These are phyloP conservation scores for Fusarium phyllophilum DNA, from an alignment of 2,329 filamentous ascomycete species.

Conservation along the genomic window DNA sequence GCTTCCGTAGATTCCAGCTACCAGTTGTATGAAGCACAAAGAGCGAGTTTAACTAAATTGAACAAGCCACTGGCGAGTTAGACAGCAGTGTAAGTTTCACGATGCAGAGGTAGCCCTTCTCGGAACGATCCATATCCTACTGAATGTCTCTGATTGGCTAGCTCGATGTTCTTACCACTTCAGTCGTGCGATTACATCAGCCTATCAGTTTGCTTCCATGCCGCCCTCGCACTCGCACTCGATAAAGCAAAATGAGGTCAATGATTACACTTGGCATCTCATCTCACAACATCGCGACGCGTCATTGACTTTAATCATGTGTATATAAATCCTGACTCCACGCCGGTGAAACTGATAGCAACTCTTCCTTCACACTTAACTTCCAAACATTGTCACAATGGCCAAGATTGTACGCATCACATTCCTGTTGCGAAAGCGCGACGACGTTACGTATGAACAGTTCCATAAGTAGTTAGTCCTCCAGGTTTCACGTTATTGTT, in stretches of 20 bases:
- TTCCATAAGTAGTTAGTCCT: neutral
- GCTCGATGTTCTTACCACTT: neutral
- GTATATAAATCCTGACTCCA: neutral
- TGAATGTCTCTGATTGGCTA: neutral
- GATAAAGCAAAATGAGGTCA: neutral
- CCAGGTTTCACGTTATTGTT: neutral
- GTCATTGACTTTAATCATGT: neutral
- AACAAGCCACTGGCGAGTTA: neutral
- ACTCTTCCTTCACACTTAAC: neutral
- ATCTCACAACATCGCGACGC: neutral
- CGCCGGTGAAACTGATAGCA: accelerated
- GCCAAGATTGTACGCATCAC: neutral
- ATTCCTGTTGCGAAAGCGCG: neutral
- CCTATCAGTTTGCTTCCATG: neutral
- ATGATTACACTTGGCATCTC: neutral
- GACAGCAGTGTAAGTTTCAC: neutral
- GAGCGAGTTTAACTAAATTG: accelerated
- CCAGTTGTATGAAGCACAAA: neutral
- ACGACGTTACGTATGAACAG: neutral
- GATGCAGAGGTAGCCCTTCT: neutral
- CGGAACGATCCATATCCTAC: accelerated
- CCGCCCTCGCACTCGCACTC: neutral
- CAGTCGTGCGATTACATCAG: neutral
- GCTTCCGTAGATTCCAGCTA: neutral
- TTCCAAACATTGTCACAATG: neutral